These are phyloP conservation scores for Ustilago loliicola DNA, from an alignment of 1,284 basidiomycete genomes.

Conservation along the genomic window DNA sequence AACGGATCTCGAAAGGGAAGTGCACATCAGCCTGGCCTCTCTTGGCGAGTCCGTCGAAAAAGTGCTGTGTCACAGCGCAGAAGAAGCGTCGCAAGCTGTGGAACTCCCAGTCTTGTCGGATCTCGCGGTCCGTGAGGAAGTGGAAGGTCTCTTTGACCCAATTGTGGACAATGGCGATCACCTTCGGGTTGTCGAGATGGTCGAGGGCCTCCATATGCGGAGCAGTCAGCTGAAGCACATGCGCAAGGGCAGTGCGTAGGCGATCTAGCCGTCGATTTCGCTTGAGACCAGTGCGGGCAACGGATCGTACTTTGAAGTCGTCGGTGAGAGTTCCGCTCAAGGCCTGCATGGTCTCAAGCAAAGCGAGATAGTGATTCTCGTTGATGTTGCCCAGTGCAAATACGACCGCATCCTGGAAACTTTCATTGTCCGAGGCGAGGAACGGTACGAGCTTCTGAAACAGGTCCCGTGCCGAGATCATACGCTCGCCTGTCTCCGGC, in stretches of 20 bases:
- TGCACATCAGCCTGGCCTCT: slow-evolving; percentile 82
- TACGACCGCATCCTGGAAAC: slow-evolving; percentile 87
- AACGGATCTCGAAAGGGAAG: slow-evolving; percentile 81
- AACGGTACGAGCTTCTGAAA: slow-evolving; percentile 89
- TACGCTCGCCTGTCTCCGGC: slow-evolving; percentile 75
- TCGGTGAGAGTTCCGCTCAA: slow-evolving; percentile 86
- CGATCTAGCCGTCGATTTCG: slow-evolving; percentile 82
- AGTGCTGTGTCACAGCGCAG: slow-evolving; percentile 86
- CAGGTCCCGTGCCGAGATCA: slow-evolving; percentile 80
- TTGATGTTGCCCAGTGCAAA: slow-evolving; percentile 89
- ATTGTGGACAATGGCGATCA: slow-evolving; percentile 83
- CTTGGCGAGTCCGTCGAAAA: slow-evolving; percentile 83
- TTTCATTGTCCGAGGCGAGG: slow-evolving; percentile 84
- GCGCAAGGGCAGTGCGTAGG: slow-evolving; percentile 87
- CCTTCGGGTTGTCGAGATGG: slow-evolving; percentile 77
- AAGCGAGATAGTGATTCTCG: slow-evolving; percentile 80
- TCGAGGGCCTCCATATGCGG: slow-evolving; percentile 81
- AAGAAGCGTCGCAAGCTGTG: slow-evolving; percentile 89
- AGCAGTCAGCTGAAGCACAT: slow-evolving; percentile 88
- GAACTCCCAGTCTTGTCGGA: slow-evolving; percentile 82
- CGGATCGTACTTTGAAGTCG: slow-evolving; percentile 75
- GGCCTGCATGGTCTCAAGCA: slow-evolving; percentile 85
- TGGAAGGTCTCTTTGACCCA: slow-evolving; percentile 86
- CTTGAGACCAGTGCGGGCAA: slow-evolving; percentile 51
- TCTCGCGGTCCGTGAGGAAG: slow-evolving; percentile 80